Base-by-base conservation (phyloP, 495 filamentous ascomycete genomes). In the Penicillium lagena region DNA sequence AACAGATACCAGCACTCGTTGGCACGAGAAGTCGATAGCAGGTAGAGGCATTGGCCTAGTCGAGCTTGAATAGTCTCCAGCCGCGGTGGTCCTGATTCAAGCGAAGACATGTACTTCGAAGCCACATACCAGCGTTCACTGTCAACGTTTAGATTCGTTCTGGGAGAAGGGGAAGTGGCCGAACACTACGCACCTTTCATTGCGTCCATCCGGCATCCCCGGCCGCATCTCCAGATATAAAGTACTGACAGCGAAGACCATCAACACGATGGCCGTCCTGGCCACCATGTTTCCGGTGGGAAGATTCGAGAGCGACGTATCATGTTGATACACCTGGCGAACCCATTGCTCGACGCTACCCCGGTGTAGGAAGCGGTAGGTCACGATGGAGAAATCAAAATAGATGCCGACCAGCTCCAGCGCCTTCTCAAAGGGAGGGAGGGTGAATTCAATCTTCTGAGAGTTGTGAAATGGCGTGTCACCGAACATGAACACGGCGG, bases 1-100 rank as follows among this genome's bases (percentile, higher is more conserved):
- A 71, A 74, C 8, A 61, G 57, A 47, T 74, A 74, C 71, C 71
- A 74, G 38, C 68, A 71, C 42, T 74, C 69, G 37, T 74, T 74
- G 39, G 70, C 68, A n/a, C 71, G 57, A 2, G 71, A 74, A 3
- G 71, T 69, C 15, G 65, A 67, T 1, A 72, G 50, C 11, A 74
- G 51, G 36, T 70, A 74, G 17, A 74, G 55, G 35, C 69, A 72
- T 48, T 71, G 69, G 10, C 69, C 64, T 11, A 74, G 40, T 35
- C 69, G 55, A 30, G 62, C 64, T 47, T 74, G 71, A 17, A 71
- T 66, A 0, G 71, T 69, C 36, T 74, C 71, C 30, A 74, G 40
- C 12, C 62, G 59, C 7, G 71, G 71, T 13, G 65, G 63, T 1
- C 71, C 71, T 2, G 64, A 68, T 40, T 72, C 71, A 14, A 70